Base-by-base conservation (phyloP, 2,329 filamentous ascomycete genomes). In the Aspergillus phoenicis region DNA sequence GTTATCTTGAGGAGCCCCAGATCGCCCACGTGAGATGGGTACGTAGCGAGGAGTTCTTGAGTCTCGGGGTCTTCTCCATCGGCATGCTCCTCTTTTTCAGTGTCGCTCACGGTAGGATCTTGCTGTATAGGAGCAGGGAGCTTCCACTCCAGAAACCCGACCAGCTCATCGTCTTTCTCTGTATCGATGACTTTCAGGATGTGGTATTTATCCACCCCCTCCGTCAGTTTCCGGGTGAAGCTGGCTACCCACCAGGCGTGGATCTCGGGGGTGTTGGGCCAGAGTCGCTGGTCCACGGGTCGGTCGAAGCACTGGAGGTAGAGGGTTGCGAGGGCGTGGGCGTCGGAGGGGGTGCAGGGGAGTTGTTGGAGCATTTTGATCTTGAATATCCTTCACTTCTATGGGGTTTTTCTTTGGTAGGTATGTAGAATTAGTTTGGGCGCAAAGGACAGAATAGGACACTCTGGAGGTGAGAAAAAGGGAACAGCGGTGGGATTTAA, bases 101-200 rank as follows among this genome's bases (percentile, higher is more conserved):
- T 4, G 13, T 30, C 47, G 2, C 30, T 22, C 13, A 28, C 11
- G 5, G 51, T 57, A 60, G 56, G n/a, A 30, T 11, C 28, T 30
- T 30, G 28, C 8, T 30, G 28, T 30, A 30, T 30, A 10, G 28
- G 28, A 13, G n/a, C 22, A 2, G 66, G 66, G 8, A 61, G 58
- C n/a, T 64, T 57, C 71, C 71, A 73, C 48, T 68, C 67, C 28
- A 67, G 66, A 20, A 73, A 71, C 7, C 60, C 71, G 7, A 57
- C 65, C 1, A 69, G 58, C 30, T 39, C 54, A 2, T 58, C 63
- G 8, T 39, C n/a, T 5, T 36, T 22, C 1, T 65, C 58, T 11
- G 63, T 68, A 8, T 71, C 52, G 3, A 69, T 39, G 5, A 66
- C 36, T 11, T 69, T 66, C 3, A 63, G 22, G 13, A 38, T 45